Base-by-base conservation (phyloP, 1,284 basidiomycete species). In the Rhodotorula sp. region DNA sequence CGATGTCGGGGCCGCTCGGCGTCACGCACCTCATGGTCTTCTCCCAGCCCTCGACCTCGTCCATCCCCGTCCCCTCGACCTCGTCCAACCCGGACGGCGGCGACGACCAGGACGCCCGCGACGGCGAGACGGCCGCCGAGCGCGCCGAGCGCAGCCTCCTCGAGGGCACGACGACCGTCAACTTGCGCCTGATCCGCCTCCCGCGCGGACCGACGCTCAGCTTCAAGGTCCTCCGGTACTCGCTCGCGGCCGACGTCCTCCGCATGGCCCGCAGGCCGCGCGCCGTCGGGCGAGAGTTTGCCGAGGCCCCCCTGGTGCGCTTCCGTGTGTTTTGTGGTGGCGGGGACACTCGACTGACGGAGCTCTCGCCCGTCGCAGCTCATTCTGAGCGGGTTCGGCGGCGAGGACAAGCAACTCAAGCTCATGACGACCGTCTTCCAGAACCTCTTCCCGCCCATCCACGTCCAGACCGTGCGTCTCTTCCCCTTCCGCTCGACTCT, bases 1-100 rank as follows among this genome's bases (percentile, higher is more conserved):
- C 90, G 25, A 91, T 99, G 86, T 93, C 92, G 1, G 95, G 95
- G 2, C 88, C 92, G 12, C 87, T 99, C 62, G 88, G 90, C 74
- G 94, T 99, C 52, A 92, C 94, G 7, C 97, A 99, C 83, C 83
- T 99, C 54, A 87, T 99, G 74, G 92, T 94, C 54, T 91, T 99
- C 81, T 78, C 77, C 2, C 78, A 79, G 52, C 76, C 77, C 17
- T 52, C 66, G 1, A 62, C 67, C 25, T 10, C 64, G 0, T 48
- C 65, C 14, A n/a, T 34, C 45, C 44, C 53, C n/a, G 14, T 25
- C 16, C 16, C 61, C 9, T 42, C 44, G 17, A 16, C 52, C 8
- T 3, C 16, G 7, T 34, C 34, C 34, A 34, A 34, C 34, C 34
- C 34, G 5, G 34, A 52, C 50, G 34, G 34, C 34, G 34, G 34